Percentiles rank a stretch among this genome's conserved stretches.
These are phyloP conservation scores for Fusarium pseudonygamai DNA, from an alignment of 2,329 filamentous ascomycete genomes.

Conservation along the genomic window DNA sequence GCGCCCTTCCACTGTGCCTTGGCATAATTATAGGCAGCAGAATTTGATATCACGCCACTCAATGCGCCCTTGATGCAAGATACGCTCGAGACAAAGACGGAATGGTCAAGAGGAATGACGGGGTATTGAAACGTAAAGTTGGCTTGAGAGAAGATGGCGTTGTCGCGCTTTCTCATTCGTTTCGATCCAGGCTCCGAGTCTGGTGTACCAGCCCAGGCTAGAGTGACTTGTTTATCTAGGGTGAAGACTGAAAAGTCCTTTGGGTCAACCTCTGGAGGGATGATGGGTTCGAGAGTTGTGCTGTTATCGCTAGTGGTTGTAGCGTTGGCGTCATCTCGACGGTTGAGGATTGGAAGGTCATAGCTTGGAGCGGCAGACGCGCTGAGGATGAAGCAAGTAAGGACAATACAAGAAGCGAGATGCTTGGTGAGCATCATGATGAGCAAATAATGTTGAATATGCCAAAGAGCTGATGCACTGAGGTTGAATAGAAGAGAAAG, in stretches of 20 bases:
- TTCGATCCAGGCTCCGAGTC: background rate
- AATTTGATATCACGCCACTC: background rate
- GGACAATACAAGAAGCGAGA: rapidly evolving
- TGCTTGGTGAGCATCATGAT: background rate
- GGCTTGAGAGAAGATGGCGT: conserved; percentile 3
- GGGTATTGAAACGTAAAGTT: conserved; percentile 26
- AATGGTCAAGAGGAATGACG: conserved; percentile 20
- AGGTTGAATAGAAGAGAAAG: background rate
- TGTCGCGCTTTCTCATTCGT: conserved; percentile 16
- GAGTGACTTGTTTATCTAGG: background rate
- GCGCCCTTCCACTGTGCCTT: conserved; percentile 8
- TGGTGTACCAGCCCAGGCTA: conserved; percentile 24
- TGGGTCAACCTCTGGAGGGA: conserved; percentile 12
- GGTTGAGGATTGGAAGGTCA: background rate
- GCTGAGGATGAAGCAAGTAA: background rate
- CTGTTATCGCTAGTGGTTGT: background rate
- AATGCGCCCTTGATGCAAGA: background rate
- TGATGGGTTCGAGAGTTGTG: conserved; percentile 14
- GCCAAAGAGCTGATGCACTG: rapidly evolving
- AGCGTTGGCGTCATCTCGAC: background rate
- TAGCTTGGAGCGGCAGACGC: background rate
- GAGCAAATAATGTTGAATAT: no score
- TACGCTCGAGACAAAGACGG: background rate
- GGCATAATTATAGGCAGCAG: conserved; percentile 6
- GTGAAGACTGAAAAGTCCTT: background rate